These are phyloP conservation scores for Eragrostis tef DNA, from an alignment of 202 grass and related monocot genomes.

Conservation along the genomic window DNA sequence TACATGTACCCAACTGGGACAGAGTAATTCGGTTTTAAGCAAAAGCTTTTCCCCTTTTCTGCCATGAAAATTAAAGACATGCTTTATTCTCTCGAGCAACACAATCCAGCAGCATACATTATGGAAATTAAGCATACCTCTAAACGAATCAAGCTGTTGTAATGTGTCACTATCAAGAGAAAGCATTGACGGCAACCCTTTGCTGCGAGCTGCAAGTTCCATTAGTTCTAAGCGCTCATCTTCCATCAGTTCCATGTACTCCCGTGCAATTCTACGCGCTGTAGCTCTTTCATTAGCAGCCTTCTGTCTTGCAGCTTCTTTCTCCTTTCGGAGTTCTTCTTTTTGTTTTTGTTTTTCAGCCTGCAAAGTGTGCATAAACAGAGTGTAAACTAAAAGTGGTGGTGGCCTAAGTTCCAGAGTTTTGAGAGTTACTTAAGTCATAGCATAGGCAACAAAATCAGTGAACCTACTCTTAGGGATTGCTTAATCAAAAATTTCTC, in stretches of 20 bases:
- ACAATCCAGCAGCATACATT: conserved; percentile 8
- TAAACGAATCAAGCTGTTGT: conserved; percentile 87
- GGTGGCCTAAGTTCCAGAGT: background rate
- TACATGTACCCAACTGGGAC: background rate
- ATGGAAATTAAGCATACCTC: conserved; percentile 56
- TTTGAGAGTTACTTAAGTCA: background rate
- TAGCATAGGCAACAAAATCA: conserved; percentile 20
- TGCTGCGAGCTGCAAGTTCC: conserved; percentile 77
- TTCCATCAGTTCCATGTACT: conserved; percentile 90
- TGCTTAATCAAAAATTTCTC: conserved; percentile 87
- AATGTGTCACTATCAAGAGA: conserved; percentile 81
- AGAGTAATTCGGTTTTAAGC: background rate
- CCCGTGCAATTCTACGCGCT: conserved; percentile 82
- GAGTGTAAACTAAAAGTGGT: conserved; percentile 37
- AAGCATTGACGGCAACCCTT: conserved; percentile 84
- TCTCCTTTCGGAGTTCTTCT: conserved; percentile 84
- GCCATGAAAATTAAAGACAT: too few relatives aligned
- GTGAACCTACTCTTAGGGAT: conserved; percentile 62
- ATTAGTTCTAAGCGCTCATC: conserved; percentile 95
- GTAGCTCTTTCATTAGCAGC: conserved; percentile 91
- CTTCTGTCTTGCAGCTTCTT: conserved; percentile 83
- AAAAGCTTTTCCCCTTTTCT: too few relatives aligned
- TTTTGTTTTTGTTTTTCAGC: conserved; percentile 86
- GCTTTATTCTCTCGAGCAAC: background rate
- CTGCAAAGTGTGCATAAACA: conserved; percentile 52